Base-by-base conservation (phyloP, 805 yeast species). In the Brettanomyces nanus region DNA sequence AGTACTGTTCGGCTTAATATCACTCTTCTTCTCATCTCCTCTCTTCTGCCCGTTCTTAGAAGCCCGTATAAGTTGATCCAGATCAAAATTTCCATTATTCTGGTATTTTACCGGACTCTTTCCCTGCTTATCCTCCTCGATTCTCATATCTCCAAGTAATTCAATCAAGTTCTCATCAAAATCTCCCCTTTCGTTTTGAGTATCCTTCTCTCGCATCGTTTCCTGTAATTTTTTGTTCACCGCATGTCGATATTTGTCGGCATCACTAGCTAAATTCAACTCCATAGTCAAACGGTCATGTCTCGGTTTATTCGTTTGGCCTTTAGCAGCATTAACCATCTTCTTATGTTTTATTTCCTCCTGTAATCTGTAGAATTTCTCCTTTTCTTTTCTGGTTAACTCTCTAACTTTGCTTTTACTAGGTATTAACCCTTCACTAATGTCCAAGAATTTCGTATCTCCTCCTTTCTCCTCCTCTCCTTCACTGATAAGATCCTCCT, bases 341-440 rank as follows among this genome's bases (percentile, higher is more conserved):
- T 45, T 45, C 31, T 39, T 34, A 26, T 48, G 53, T 14, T 38
- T 40, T 3, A 45, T 44, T 9, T 34, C 40, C 28, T 39, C 29
- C 29, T 45, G 51, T 6, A 45, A 17, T 15, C 35, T 31, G 11
- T 45, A 22, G 31, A 43, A 45, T 11, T 40, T 39, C 20, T 36
- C 28, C 19, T 25, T 25, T 21, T 49, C 54, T 13, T 49, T 47
- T 2, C 29, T 37, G 1, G 49, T 43, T 32, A 48, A 42, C 4
- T 29, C 36, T 19, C 51, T 28, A 2, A 40, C 33, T 19, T 38
- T 40, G n/a, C 35, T 34, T 6, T 33, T 37, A 6, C 15, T 21
- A 13, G 26, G 21, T n/a, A n/a, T 13, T 11, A 6, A 25, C 27
- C 21, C 35, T 6, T 13, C 26, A 32, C 9, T 13, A 6, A 13